phyloP scores from a whole-genome alignment of 345 rosid species.

The Eutrema heterophyllum region DNA sequence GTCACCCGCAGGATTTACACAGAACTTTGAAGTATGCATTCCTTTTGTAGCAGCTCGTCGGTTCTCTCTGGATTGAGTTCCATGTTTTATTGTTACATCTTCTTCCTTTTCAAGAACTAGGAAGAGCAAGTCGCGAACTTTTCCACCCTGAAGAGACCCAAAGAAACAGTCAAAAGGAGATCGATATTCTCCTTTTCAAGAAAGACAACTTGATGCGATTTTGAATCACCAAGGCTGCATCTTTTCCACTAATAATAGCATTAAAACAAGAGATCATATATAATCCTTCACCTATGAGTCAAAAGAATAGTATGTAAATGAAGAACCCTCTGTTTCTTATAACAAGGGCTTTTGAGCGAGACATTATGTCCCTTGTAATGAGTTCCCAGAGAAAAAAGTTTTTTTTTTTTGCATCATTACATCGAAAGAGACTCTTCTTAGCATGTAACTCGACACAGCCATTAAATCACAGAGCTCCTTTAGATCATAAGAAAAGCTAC shows the following conservation, averaged over 20 bases:
- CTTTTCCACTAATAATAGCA: not conserved
- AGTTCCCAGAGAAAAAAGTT: not conserved
- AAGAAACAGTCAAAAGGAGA: conserved; percentile 15
- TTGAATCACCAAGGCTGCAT: not conserved
- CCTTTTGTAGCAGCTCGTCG: conserved; percentile 84
- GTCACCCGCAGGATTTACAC: conserved; percentile 97
- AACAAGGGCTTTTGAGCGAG: not conserved
- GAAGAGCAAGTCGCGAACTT: conserved; percentile 86
- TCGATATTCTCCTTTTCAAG: not conserved
- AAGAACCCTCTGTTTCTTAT: not conserved
- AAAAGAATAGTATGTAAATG: not conserved
- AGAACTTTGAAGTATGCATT: conserved; percentile 96
- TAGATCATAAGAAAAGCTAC: not conserved
- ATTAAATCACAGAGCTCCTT: not conserved
- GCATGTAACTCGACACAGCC: not conserved
- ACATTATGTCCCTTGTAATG: not conserved
- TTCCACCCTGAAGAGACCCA: conserved; percentile 65
- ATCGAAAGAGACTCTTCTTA: not conserved
- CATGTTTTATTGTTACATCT: conserved; percentile 82
- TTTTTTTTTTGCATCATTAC: not conserved
- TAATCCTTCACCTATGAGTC: not conserved
- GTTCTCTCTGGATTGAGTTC: conserved; percentile 94
- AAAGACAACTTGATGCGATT: not conserved
- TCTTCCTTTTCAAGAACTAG: conserved; percentile 76
- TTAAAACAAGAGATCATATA: not conserved